These are phyloP conservation scores for Chaetomium tenue DNA, from an alignment of 495 filamentous ascomycete genomes.

Conservation along the genomic window DNA sequence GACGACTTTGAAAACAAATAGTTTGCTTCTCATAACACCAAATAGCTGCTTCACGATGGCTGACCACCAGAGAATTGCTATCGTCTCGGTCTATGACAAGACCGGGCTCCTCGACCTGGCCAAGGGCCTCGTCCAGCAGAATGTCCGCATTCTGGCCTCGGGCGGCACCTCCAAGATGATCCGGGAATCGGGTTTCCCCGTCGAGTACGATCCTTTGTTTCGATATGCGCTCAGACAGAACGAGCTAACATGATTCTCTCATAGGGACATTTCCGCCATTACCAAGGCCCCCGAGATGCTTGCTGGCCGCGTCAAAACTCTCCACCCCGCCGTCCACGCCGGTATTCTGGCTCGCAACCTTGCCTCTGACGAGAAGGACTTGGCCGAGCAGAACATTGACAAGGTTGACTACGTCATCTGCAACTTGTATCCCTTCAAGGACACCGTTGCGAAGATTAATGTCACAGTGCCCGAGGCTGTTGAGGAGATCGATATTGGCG, in stretches of 20 bases:
- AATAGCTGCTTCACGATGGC: slow-evolving; percentile 36
- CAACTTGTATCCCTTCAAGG: slow-evolving; percentile 98
- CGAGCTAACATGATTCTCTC: slow-evolving; percentile 13
- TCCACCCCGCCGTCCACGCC: slow-evolving; percentile 92
- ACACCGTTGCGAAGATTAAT: slow-evolving; percentile 93
- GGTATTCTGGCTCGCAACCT: slow-evolving; percentile 90
- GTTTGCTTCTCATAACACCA: slow-evolving; percentile 19
- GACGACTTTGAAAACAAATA: not conserved
- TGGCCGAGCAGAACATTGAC: slow-evolving; percentile 92
- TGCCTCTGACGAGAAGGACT: slow-evolving; percentile 90
- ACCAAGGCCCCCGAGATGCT: slow-evolving; percentile 99
- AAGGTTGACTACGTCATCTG: slow-evolving; percentile 98
- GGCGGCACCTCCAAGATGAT: slow-evolving; percentile 94
- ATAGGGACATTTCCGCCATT: slow-evolving; percentile 91
- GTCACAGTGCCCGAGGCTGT: slow-evolving; percentile 95
- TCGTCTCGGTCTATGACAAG: slow-evolving; percentile 98
- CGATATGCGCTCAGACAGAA: not conserved
- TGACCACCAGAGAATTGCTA: slow-evolving; percentile 60
- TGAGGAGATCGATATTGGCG: slow-evolving; percentile 97
- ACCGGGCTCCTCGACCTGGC: slow-evolving; percentile 93
- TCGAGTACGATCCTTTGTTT: slow-evolving; percentile 62
- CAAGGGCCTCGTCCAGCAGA: slow-evolving; percentile 85
- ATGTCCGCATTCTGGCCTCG: slow-evolving; percentile 89
- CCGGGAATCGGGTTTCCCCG: slow-evolving; percentile 86
- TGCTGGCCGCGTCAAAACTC: slow-evolving; percentile 91